Evolutionary conservation across 2,329 filamentous ascomycete species (phyloP).

Genomic region (Cercospora zeae-maydis): DNA sequence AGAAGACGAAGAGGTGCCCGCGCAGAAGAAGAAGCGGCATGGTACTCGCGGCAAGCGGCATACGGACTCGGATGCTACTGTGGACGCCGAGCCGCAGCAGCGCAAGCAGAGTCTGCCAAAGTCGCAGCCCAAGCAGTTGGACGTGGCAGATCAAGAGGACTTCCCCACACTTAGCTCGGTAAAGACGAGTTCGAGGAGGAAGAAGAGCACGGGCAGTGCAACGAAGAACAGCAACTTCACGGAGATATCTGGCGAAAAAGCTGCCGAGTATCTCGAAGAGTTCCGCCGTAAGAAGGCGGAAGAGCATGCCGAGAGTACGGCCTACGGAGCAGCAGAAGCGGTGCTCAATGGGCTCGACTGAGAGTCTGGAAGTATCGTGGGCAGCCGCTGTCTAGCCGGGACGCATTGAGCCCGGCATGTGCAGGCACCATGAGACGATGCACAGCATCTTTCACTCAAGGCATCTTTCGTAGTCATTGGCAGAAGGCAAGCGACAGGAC

Average conservation of each 20-base stretch:
- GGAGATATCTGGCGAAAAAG: constrained; percentile 30
- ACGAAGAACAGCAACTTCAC: constrained; percentile 19
- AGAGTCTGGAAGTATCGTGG: constrained; percentile 1
- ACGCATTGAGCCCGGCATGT: neutral
- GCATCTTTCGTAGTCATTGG: neutral
- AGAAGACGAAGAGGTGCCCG: neutral
- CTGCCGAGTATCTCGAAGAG: constrained; percentile 28
- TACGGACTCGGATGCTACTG: neutral
- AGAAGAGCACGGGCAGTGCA: constrained; percentile 17
- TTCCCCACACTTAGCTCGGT: constrained; percentile 30
- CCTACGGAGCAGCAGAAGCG: constrained; percentile 27
- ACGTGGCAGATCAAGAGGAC: constrained; percentile 26
- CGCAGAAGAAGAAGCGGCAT: constrained; percentile 5
- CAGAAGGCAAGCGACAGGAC: neutral
- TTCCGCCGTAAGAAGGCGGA: constrained; percentile 30
- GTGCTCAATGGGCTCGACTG: constrained; percentile 28
- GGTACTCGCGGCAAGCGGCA: neutral
- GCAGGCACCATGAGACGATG: neutral
- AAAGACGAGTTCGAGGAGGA: constrained; percentile 12
- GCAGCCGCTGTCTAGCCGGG: neutral
- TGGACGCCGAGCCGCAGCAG: constrained; percentile 1
- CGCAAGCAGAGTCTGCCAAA: constrained; percentile 1
- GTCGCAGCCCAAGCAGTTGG: constrained; percentile 10
- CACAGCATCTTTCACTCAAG: neutral
- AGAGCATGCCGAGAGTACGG: constrained; percentile 28